Evolutionary conservation across 2,329 filamentous ascomycete genomes (phyloP), one percentile per base, ranked within the genome.

Genomic region (Nothophaeocryptopus gaeumannii): DNA sequence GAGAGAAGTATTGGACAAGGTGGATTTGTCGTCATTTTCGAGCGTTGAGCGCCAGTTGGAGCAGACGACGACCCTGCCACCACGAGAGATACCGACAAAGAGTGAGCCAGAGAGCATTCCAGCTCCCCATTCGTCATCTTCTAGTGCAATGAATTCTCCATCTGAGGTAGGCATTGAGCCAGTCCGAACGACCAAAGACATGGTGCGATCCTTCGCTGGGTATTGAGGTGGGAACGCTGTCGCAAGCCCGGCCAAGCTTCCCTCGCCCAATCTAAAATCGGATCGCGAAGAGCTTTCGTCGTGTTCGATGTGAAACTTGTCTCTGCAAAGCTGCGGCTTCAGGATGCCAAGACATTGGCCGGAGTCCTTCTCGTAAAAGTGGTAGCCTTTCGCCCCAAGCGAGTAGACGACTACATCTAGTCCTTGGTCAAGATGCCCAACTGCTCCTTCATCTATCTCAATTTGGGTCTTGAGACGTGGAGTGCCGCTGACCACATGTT

Each of bases 101-200:
- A 72, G 56, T 14, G 71, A 57, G 1, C 69, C 71, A 33, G 66
- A 51, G 5, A 75, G 49, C 70, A 74, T 72, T 4, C 73, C 74
- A 2, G 74, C 72, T 13, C 74, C 74, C 73, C 74, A 77, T 55
- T 76, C 73, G 39, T 77, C 71, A 5, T 71, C 67, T 1, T 63
- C 61, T 3, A 61, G 49, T 3, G 58, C 50, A 35, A 58, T 39
- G n/a, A 42, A 38, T 5, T 51, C 45, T 9, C 47, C 53, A n/a
- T 51, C 36, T 7, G 45, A 16, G 3, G 47, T 14, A 5, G 55
- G 55, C 39, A 60, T 47, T 5, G 51, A 46, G 5, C 63, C 60
- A 5, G 32, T 39, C 13, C 56, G 16, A 5, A 65, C 44, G 13
- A 55, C 42, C 1, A 65, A 31, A 1, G 59, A 52, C 11, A 42